Conservation (phyloP, 345 rosid genomes). For the Syzygium aqueum region DNA sequence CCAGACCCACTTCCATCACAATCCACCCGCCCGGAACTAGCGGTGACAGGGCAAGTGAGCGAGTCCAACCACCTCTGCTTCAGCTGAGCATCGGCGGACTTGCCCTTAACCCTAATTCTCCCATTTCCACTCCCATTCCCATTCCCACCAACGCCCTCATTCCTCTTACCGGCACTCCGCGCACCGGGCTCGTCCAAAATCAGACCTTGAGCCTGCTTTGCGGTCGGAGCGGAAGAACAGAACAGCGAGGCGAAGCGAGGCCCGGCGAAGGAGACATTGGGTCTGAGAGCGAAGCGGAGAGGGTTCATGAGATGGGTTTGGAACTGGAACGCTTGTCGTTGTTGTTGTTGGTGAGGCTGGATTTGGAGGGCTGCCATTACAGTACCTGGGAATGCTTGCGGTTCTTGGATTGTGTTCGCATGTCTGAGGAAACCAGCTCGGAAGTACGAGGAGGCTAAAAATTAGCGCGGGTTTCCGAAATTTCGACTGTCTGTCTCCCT, state of each 20-base stretch:
- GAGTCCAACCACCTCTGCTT: slow-evolving; percentile 13
- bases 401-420: background rate
- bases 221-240: background rate
- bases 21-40: background rate
- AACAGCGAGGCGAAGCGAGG: slow-evolving; percentile 4
- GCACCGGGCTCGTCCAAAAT: background rate
- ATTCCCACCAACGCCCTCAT: background rate
- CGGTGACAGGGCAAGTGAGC: slow-evolving; percentile 1
- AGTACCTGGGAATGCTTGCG: background rate
- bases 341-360: background rate
- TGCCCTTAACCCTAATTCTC: slow-evolving; percentile 6
- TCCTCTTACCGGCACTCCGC: background rate
- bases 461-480: background rate
- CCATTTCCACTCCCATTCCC: background rate
- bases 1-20: slow-evolving; percentile 14
- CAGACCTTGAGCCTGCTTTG: background rate
- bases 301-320: slow-evolving; percentile 9
- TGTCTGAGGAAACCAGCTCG: background rate
- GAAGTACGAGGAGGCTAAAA: background rate
- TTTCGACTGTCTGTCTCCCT: background rate
- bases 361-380: background rate
- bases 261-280: background rate
- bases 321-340: background rate
- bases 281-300: background rate
- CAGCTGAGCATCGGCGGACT: slow-evolving; percentile 4